These are phyloP conservation scores for Ligustrum vulgare DNA, from an alignment of 257 asterid genomes.

Conservation along the genomic window DNA sequence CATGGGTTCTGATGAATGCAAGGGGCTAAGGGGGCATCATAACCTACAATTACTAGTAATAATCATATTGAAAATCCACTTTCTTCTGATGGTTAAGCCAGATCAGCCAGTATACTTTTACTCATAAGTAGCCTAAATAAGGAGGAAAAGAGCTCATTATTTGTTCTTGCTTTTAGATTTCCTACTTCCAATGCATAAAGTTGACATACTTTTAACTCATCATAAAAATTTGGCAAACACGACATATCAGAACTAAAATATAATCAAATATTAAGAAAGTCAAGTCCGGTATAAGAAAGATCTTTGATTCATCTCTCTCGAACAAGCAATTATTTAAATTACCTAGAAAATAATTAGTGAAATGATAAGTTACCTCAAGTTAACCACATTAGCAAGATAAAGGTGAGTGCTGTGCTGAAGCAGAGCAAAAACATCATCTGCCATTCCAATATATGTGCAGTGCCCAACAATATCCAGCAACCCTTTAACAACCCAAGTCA, in stretches of 20 bases:
- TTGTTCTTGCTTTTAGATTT: neutral
- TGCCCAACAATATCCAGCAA: conserved; percentile 75
- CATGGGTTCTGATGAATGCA: neutral
- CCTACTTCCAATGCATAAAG: neutral
- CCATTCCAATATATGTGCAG: conserved; percentile 95
- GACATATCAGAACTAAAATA: neutral
- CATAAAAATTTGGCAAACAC: neutral
- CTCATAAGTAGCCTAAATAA: neutral
- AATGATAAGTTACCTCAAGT: conserved; percentile 64
- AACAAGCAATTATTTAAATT: neutral
- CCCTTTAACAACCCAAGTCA: conserved; percentile 46
- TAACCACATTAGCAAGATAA: conserved; percentile 86
- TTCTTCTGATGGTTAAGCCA: neutral
- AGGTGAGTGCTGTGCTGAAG: conserved; percentile 86
- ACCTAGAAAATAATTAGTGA: neutral
- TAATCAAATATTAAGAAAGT: conserved; percentile 2
- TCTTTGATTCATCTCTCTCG: neutral
- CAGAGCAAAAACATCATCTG: conserved; percentile 81
- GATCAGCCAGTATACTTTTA: neutral
- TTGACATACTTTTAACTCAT: neutral
- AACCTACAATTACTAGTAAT: neutral
- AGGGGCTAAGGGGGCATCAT: neutral
- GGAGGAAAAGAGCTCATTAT: neutral
- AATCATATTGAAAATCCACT: neutral
- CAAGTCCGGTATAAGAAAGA: conserved; percentile 1